Evolutionary conservation across 2,329 filamentous ascomycete species (phyloP), one percentile per base, ranked within the genome.

Genomic region (Tolypocladium pustulatum): DNA sequence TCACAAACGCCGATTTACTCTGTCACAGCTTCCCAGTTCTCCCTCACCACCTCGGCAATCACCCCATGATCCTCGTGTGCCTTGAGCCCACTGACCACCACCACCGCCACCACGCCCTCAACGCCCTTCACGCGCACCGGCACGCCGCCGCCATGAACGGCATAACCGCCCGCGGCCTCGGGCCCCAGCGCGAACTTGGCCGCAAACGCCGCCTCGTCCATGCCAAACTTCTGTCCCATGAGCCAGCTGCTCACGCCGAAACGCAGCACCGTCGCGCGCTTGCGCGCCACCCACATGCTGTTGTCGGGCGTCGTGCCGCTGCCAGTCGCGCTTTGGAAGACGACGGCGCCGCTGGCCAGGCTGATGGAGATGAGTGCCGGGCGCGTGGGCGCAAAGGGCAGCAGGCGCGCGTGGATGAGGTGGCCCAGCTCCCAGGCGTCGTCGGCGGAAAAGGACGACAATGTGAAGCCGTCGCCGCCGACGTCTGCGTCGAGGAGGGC

Each of bases 21-120:
- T 30, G 17, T n/a, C 54, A 41, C 34, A 5, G 20, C 15, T 52
- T 60, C 66, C 77, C 77, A 80, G 58, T 77, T 72, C 34, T 83
- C 80, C 64, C 78, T 77, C 49, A 91, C 77, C 1, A 83, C 84
- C 69, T 91, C 87, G 0, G 89, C 81, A 66, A 93, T 84, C 41
- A 91, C 82, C 10, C 83, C 84, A 71, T 94, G 90, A 71, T 92
- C 89, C 74, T 91, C 82, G 65, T 89, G 79, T 72, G 91, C 87
- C 75, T 85, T 87, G 70, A 93, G 71, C 5, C 89, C 90, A 67
- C 85, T 88, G 1, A 93, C 87, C 22, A 91, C 84, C 30, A 91
- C 84, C 1, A 90, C 85, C 0, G 83, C 89, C 10, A 91, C 85
- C 3, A 91, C 74, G 0, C 89, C 89, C 73, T 92, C 89, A 1